Base-by-base conservation (phyloP, 768 basidiomycete genomes). In the Guyanaporus albipodus region DNA sequence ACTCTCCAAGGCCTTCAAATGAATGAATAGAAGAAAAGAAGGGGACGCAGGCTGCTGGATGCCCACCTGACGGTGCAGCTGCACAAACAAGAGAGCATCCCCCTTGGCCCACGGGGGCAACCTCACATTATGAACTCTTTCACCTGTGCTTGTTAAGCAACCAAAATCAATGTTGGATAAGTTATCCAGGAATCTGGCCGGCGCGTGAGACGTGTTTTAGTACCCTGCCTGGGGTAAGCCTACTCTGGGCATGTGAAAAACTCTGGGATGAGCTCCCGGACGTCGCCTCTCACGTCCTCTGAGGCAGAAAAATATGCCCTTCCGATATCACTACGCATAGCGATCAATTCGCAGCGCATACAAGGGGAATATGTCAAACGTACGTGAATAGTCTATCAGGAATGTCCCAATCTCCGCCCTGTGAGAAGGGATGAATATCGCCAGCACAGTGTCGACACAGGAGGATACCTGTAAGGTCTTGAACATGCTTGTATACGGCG, bases 361-460 rank as follows among this genome's bases (percentile, higher is more conserved):
- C 14, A 21, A 24, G 10, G 15, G 2, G 8, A 21, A 11, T 6
- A 6, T 11, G 19, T 15, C 29, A 4, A 12, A 62, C 68, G n/a
- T 46, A 84, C 87, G 76, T 80, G 63, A 92, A 93, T 10, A 93
- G 64, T 18, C 91, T 76, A 67, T 92, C 91, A 0, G 93, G 93
- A 14, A 96, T 67, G 69, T 97, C 94, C 84, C 92, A 96, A 57
- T 91, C 87, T 6, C 94, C 94, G 9, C 94, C 94, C 80, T 95
- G 71, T 0, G 11, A 27, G 26, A 38, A 29, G 2, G 3, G 7
- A 22, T 46, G 2, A 33, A n/a, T 18, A 14, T 2, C 26, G 12
- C 8, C 6, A 3, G 18, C 33, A 28, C 26, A n/a, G 24, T 36
- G 26, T 12, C 29, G 18, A 32, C 17, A 5, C 15, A 10, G 23